phyloP scores from a whole-genome alignment of 1,139 yeast genomes.

The Entelexis sorbosivorans region DNA sequence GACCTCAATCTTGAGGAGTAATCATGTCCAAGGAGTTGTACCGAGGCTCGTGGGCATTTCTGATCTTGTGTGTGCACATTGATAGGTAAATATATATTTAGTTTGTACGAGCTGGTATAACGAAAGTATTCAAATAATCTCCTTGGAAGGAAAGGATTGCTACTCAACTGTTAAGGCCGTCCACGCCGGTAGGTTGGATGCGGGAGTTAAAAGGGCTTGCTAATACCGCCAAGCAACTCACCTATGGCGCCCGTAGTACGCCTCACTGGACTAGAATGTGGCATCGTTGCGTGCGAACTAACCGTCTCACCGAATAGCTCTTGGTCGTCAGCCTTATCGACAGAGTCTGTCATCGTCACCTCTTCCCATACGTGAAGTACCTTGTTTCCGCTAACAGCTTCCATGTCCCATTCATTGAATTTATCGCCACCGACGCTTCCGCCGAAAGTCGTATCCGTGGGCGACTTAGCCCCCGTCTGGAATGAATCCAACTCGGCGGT shows the following conservation, averaged over 20 bases:
- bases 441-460: neutral
- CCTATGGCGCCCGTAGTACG: neutral
- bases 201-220: neutral
- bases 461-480: neutral
- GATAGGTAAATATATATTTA: too few species aligned
- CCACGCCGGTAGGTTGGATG: too few species aligned
- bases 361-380: neutral
- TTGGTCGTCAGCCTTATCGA: neutral
- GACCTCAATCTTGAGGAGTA: slow-evolving; percentile 48
- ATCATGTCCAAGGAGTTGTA: too few species aligned
- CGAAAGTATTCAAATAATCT: too few species aligned
- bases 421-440: neutral
- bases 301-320: neutral
- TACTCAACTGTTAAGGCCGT: too few species aligned
- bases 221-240: neutral
- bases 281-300: neutral
- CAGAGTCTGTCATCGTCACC: neutral
- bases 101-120: too few species aligned
- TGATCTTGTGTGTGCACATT: too few species aligned
- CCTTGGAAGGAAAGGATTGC: too few species aligned
- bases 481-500: neutral
- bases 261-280: neutral
- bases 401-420: slow-evolving; percentile 3
- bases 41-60: too few species aligned
- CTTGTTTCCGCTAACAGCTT: neutral